Evolutionary conservation across 306 rosid genomes (phyloP), one percentile per base, ranked within the genome.

Genomic region (Sicyos baderoa): DNA sequence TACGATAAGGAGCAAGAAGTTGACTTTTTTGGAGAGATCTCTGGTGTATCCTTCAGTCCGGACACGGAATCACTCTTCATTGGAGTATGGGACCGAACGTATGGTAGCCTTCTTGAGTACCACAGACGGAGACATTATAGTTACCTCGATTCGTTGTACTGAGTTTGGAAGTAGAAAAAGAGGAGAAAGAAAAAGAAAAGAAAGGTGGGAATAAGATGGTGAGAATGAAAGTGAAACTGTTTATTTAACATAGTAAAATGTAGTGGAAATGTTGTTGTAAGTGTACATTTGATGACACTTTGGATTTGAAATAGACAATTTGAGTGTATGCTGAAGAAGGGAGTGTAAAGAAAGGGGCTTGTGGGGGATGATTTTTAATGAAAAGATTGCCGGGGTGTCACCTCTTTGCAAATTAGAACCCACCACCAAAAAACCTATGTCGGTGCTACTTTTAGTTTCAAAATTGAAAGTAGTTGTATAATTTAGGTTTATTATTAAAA

Each of bases 11-110:
- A 90, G 78, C 97, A 90, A 73, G 90, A 86, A 78, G 80, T 90
- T 0, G 92, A 88, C 78, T 90, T 90, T 77, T 90, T 90, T 18
- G 97, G 97, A 52, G 97, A 90, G 86, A 82, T 90, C 76, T 86
- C 97, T n/a, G 97, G 97, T 53, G 79, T 90, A 68, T 88, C 97
- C n/a, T 88, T 90, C 83, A 90, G 97, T 83, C 97, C 97, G 0
- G 97, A 90, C 77, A 84, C 97, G 1, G 95, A 90, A 73, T 84
- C 95, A 0, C 95, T 90, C 32, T 90, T 90, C 55, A 71, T 90
- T 0, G 97, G 97, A 37, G 90, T 86, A 23, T 88, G 90, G 92
- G 92, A 91, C 78, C 97, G 92, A 54, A 88, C 90, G 13, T 88
- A 88, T 51, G 92, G 97, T 74, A 86, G 97, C 79, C 95, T 91